Conservation (phyloP, 2,329 filamentous ascomycete species). For the Tolypocladium album region DNA sequence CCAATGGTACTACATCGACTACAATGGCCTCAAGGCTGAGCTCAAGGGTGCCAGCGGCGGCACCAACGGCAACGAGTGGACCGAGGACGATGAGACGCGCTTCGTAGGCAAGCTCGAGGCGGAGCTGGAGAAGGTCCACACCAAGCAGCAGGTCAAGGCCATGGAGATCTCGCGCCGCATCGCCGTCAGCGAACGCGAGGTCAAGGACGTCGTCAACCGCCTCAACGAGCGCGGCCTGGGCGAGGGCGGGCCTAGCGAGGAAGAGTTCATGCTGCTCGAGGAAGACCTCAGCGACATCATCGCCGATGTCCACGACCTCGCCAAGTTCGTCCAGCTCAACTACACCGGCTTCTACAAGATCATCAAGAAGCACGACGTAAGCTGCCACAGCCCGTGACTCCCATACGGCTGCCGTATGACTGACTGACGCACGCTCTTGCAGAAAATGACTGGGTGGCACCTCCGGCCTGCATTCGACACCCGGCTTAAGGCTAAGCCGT, state of each 20-base stretch:
- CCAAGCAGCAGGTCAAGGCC: slow-evolving; percentile 93
- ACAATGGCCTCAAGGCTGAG: slow-evolving; percentile 82
- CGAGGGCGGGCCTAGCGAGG: slow-evolving; percentile 60
- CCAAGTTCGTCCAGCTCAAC: slow-evolving; percentile 96
- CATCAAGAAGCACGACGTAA: slow-evolving; percentile 96
- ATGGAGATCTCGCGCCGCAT: slow-evolving; percentile 92
- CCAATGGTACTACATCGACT: slow-evolving; percentile 97
- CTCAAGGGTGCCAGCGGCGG: slow-evolving; percentile 60
- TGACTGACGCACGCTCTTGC: slow-evolving; percentile 11
- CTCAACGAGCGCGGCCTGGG: slow-evolving; percentile 52
- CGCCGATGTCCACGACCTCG: slow-evolving; percentile 93
- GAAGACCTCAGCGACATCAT: slow-evolving; percentile 96
- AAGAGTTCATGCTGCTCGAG: slow-evolving; percentile 89
- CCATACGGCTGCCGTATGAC: slow-evolving; percentile 29
- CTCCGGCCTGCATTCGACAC: slow-evolving; percentile 93
- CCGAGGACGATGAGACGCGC: slow-evolving; percentile 78
- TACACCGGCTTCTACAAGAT: slow-evolving; percentile 99
- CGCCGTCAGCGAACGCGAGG: slow-evolving; percentile 76
- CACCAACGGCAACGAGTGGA: slow-evolving; percentile 56
- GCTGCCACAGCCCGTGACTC: slow-evolving; percentile 15
- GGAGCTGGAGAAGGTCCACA: slow-evolving; percentile 95
- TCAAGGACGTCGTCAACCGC: slow-evolving; percentile 73
- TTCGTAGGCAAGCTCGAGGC: slow-evolving; percentile 82
- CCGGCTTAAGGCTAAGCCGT: slow-evolving; percentile 88
- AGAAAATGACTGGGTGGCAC: slow-evolving; percentile 93